Evolutionary conservation across 2,329 filamentous ascomycete species (phyloP), one percentile per base, ranked within the genome.

Genomic region (Erysiphe neolycopersici): DNA sequence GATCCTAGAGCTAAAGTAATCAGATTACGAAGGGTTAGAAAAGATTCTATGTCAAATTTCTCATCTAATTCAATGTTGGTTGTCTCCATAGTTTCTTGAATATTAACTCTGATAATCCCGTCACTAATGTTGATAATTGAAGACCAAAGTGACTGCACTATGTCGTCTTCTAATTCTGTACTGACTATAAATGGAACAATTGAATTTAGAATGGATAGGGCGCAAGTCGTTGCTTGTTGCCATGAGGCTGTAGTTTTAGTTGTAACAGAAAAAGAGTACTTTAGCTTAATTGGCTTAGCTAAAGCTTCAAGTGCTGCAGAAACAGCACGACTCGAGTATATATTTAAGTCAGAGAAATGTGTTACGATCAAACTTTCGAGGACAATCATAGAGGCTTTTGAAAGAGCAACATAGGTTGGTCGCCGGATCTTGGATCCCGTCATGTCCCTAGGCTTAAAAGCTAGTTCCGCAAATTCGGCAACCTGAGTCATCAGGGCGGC

Each of bases 381-480:
- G 39, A 83, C 69, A 2, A 67, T 62, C 68, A 93, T 89, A 46
- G 78, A 74, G 17, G 72, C 71, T 58, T 89, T 92, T 1, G 85
- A 83, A 54, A 95, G 71, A 31, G 89, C 87, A 44, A 98, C 74
- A 55, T 84, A 95, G 0, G 83, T 92, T 6, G 82, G 79, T 45
- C 73, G 73, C 42, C 56, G 50, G 57, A 58, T 44, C 49, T 60
- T 44, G 47, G 58, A 18, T 47, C 53, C 44, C 45, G 61, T 53
- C 45, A 59, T 56, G 51, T 53, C 33, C 48, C 52, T 47, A 48
- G 54, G 13, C 55, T 59, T 47, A 51, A 81, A 85, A 1, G 82
- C 77, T 31, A 92, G 63, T 2, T 71, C 68, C 9, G 74, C 68
- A 46, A 92, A 73, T 42, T 79, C 70, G 1, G 82, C 71, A 10